Evolutionary conservation across 1,284 basidiomycete species (phyloP).

Genomic region (Fistulina hepatica): DNA sequence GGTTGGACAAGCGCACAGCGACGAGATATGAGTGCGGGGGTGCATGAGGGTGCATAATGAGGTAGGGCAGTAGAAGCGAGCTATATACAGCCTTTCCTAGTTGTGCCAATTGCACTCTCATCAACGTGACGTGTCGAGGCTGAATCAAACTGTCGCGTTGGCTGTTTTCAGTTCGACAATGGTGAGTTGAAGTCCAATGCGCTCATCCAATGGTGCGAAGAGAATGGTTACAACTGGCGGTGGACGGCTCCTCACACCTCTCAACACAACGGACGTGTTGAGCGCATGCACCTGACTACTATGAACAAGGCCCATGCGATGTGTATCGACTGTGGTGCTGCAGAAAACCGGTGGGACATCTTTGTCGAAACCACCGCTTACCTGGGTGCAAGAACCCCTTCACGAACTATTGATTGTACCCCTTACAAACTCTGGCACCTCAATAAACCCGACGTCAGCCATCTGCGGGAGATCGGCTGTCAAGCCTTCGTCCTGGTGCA

Average conservation of each 20-base stretch:
- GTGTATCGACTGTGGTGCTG: conserved; percentile 13
- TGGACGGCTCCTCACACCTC: conserved; percentile 7
- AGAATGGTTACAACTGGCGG: neutral
- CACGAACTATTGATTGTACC: conserved; percentile 11
- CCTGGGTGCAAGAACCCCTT: conserved; percentile 12
- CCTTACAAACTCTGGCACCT: conserved; percentile 15
- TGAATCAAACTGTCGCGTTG: neutral
- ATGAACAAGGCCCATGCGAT: conserved; percentile 18
- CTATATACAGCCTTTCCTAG: too few species aligned
- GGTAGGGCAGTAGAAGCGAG: too few species aligned
- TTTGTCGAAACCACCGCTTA: conserved; percentile 20
- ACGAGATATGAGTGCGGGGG: too few species aligned
- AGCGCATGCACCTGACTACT: conserved; percentile 22
- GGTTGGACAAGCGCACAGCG: too few species aligned
- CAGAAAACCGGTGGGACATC: conserved; percentile 21
- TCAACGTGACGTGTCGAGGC: too few species aligned
- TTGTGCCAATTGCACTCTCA: too few species aligned
- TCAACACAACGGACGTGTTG: conserved; percentile 21
- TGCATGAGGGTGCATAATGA: too few species aligned
- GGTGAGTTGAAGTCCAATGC: neutral
- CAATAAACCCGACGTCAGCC: conserved; percentile 17
- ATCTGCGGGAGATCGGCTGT: conserved; percentile 18
- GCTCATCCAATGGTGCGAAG: neutral
- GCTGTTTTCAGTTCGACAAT: too few species aligned
- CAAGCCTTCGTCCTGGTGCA: conserved; percentile 15